Evolutionary conservation across 441 rosid species (phyloP).

Genomic region (Eruca vesicaria): DNA sequence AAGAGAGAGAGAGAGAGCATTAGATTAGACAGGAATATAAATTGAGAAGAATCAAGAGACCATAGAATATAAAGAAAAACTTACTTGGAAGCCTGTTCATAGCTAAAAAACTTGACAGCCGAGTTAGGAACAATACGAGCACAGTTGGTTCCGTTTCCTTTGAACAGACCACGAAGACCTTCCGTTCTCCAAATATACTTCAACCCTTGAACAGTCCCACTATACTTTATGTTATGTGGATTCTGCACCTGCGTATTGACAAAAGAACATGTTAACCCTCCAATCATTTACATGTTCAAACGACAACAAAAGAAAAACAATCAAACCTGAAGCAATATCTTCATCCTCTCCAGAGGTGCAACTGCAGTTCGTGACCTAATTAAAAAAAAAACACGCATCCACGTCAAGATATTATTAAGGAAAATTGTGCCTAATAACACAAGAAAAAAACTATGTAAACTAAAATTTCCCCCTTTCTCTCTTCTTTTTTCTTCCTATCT

Average conservation of each 20-base stretch:
- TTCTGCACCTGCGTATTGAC: slow-evolving; percentile 74
- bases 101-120: slow-evolving; percentile 96
- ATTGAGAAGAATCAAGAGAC: background rate
- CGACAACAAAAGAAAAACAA: background rate
- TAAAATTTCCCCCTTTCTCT: too few relatives aligned
- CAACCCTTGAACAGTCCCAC: slow-evolving; percentile 90
- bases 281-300: background rate
- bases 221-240: slow-evolving; percentile 85
- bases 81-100: slow-evolving; percentile 94
- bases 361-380: slow-evolving; percentile 93
- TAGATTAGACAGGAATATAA: background rate
- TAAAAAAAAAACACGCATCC: slow-evolving; percentile 1
- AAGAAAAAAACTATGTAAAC: background rate
- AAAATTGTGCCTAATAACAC: too few relatives aligned
- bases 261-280: background rate
- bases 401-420: background rate
- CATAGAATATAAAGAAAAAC: background rate
- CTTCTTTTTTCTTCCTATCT: too few relatives aligned
- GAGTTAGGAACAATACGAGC: slow-evolving; percentile 96
- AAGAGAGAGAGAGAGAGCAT: background rate
- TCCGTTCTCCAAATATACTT: slow-evolving; percentile 93
- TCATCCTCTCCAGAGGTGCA: slow-evolving; percentile 94
- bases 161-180: slow-evolving; percentile 87
- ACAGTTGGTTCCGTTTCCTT: slow-evolving; percentile 95
- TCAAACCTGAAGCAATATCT: slow-evolving; percentile 85